Conservation (phyloP, 768 basidiomycete genomes). For the Hericium rajendrae region DNA sequence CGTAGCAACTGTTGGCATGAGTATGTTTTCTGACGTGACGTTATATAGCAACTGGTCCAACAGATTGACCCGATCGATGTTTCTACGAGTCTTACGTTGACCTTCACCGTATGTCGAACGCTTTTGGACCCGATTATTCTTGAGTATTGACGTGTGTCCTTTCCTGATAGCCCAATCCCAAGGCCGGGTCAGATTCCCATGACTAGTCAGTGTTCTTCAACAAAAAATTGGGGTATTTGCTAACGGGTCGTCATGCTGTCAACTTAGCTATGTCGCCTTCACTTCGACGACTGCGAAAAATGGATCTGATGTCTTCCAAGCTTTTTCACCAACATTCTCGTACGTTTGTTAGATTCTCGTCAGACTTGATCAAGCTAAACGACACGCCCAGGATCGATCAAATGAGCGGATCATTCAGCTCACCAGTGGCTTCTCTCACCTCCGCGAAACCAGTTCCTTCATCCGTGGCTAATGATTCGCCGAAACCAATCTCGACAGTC, state of each 20-base stretch:
- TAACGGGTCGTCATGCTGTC: not conserved
- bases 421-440: conserved; percentile 40
- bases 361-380: not conserved
- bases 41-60: conserved; percentile 44
- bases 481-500: not conserved
- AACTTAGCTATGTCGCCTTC: conserved; percentile 53
- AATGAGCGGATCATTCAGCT: conserved; percentile 51
- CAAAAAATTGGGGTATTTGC: not conserved
- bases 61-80: conserved; percentile 48
- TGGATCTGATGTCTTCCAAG: conserved; percentile 24
- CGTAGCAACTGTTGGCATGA: not conserved
- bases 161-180: conserved; percentile 37
- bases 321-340: conserved; percentile 50
- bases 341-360: conserved; percentile 20
- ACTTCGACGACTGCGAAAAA: conserved; percentile 18
- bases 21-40: not conserved
- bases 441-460: conserved; percentile 32
- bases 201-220: conserved; percentile 38
- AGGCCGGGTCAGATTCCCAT: conserved; percentile 46
- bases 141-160: not conserved
- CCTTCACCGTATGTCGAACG: conserved; percentile 41
- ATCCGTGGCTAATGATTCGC: conserved; percentile 17
- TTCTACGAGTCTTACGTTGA: conserved; percentile 32
- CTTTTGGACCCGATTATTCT: not conserved
- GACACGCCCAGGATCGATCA: conserved; percentile 33